phyloP scores from a whole-genome alignment of 805 yeast genomes.

The Torulaspora indica region DNA sequence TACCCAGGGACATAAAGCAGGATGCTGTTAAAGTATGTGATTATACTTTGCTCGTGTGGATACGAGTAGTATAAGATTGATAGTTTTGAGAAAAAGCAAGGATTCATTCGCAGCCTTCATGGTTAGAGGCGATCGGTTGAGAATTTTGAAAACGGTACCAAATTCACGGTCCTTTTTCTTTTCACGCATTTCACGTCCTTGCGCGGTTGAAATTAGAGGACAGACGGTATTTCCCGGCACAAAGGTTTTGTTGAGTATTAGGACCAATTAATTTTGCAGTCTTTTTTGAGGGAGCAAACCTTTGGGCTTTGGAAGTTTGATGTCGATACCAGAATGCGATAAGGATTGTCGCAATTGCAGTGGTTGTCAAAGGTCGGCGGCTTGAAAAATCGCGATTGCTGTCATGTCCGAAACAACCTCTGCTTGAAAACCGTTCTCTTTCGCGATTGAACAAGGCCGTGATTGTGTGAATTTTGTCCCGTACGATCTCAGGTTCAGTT shows the following conservation, averaged over 20 bases:
- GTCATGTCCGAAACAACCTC: neutral
- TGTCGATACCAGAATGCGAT: neutral
- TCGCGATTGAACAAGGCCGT: neutral
- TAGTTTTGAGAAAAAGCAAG: slow-evolving; percentile 4
- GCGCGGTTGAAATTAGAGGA: neutral
- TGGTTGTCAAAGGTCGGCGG: neutral
- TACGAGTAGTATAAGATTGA: slow-evolving; percentile 10
- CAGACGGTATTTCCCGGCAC: neutral
- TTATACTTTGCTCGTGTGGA: slow-evolving; percentile 14
- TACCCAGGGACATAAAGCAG: slow-evolving; percentile 81
- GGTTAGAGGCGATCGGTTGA: neutral
- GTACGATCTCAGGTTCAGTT: neutral
- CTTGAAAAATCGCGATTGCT: neutral
- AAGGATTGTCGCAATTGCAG: neutral
- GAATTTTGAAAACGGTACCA: no score
- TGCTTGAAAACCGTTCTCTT: neutral
- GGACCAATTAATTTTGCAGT: slow-evolving; percentile 35
- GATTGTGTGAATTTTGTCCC: neutral
- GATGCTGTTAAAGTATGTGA: slow-evolving; percentile 81
- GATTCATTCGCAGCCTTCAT: neutral
- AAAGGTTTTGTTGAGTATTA: slow-evolving; percentile 8
- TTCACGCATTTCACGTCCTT: neutral
- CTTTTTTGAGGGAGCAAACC: slow-evolving; percentile 18
- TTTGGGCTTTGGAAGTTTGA: neutral
- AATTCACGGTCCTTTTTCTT: no score